Percentiles rank a stretch among this genome's conserved stretches.
phyloP scores from a whole-genome alignment of 2,329 filamentous ascomycete genomes.

The Colletotrichum chlorophyti region DNA sequence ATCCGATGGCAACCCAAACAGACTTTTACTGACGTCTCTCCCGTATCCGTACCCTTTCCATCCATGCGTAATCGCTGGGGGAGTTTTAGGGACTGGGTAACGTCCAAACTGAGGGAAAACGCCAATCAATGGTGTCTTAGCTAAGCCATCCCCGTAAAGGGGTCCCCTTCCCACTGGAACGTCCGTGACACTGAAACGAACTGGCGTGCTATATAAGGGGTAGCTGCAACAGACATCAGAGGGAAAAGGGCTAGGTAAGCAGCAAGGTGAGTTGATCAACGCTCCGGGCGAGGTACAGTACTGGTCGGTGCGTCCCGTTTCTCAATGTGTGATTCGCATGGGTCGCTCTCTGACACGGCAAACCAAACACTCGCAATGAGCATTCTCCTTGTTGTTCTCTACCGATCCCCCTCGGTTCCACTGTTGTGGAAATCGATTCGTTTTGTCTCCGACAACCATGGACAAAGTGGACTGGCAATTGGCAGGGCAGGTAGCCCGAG shows the following conservation, averaged over 20 bases:
- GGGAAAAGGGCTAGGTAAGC: too few species aligned
- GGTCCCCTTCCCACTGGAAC: background rate
- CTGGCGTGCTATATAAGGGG: too few species aligned
- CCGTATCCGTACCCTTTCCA: background rate
- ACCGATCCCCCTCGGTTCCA: too few species aligned
- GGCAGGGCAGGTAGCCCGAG: too few species aligned
- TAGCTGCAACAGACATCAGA: too few species aligned
- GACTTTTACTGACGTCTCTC: background rate
- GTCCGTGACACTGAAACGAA: too few species aligned
- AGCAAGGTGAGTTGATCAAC: background rate
- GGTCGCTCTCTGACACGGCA: background rate
- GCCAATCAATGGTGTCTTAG: background rate
- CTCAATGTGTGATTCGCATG: background rate
- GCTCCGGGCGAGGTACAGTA: background rate
- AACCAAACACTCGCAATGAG: too few species aligned
- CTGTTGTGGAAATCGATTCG: too few species aligned
- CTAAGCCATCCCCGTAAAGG: background rate
- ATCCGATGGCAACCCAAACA: slow-evolving; percentile 3
- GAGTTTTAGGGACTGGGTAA: too few species aligned
- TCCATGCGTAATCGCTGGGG: background rate
- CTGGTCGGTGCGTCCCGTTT: slow-evolving; percentile 13
- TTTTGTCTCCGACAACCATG: too few species aligned
- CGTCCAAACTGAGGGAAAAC: background rate
- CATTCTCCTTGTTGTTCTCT: too few species aligned
- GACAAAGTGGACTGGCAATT: too few species aligned